phyloP scores from a whole-genome alignment of 306 rosid genomes.

The Prunus armeniaca region DNA sequence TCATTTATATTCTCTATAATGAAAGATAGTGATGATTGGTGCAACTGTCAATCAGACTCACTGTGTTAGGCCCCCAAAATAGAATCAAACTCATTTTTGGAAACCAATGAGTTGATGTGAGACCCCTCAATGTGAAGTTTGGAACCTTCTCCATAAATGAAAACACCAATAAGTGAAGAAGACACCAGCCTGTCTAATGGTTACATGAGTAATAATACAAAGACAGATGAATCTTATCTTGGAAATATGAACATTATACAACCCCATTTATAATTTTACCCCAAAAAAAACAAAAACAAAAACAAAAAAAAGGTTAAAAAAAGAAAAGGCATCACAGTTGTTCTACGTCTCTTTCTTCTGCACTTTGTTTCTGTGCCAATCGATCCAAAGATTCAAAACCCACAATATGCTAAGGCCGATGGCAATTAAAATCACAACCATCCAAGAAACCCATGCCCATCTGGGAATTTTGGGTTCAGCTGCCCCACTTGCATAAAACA shows the following conservation, averaged over 20 bases:
- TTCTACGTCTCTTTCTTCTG: conserved; percentile 23
- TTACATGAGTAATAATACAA: neutral
- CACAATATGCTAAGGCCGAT: conserved; percentile 37
- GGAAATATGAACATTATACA: neutral
- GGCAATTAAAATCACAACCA: conserved; percentile 38
- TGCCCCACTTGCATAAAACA: conserved; percentile 27
- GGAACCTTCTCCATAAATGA: conserved; percentile 4
- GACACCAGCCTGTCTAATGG: neutral
- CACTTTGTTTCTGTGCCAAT: conserved; percentile 17
- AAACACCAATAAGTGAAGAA: neutral
- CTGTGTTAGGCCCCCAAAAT: neutral
- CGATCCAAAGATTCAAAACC: conserved; percentile 36
- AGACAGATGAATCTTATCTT: neutral
- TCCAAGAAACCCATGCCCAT: conserved; percentile 63
- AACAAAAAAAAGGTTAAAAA: neutral
- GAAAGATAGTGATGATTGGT: neutral
- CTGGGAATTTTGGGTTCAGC: conserved; percentile 30
- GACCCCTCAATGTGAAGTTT: neutral
- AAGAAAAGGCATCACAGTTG: neutral
- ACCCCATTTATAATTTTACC: neutral
- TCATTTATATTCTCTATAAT: neutral
- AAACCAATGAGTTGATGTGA: neutral
- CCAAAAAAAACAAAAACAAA: too few relatives aligned
- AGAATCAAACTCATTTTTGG: neutral
- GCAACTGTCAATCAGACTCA: neutral